These are phyloP conservation scores for Colletotrichum chlorophyti DNA, from an alignment of 2,329 filamentous ascomycete species.

Conservation along the genomic window DNA sequence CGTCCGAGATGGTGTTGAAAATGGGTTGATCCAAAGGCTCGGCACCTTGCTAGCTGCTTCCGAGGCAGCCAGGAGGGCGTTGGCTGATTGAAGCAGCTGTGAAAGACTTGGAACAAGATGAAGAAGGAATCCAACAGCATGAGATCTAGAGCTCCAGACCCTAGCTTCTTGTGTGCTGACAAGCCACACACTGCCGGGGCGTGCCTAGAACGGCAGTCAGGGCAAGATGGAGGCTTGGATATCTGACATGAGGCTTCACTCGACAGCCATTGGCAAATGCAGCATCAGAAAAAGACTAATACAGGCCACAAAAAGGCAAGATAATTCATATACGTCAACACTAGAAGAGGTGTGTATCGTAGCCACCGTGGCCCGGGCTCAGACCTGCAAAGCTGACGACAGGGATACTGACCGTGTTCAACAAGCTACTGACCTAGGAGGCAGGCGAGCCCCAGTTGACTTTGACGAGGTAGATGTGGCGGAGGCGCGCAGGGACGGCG, in stretches of 20 bases:
- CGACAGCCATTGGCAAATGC: constrained; percentile 14
- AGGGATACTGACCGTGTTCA: constrained; percentile 7
- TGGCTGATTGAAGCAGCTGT: neutral
- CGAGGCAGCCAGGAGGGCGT: neutral
- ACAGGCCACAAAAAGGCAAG: constrained; percentile 11
- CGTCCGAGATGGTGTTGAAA: constrained; percentile 21
- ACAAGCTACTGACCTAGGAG: constrained; percentile 13
- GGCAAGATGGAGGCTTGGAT: neutral
- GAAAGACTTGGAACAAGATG: neutral
- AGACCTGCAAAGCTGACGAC: constrained; percentile 18
- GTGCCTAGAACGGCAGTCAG: constrained; percentile 18
- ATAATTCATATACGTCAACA: constrained; percentile 1
- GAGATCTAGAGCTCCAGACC: constrained; percentile 15
- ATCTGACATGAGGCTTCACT: constrained; percentile 2
- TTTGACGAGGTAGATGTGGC: neutral
- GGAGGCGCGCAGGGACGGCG: neutral
- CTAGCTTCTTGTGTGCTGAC: constrained; percentile 8
- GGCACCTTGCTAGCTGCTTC: neutral
- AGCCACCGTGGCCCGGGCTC: constrained; percentile 1
- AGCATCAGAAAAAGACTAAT: constrained; percentile 8
- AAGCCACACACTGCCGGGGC: constrained; percentile 9
- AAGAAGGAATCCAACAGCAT: constrained; percentile 13
- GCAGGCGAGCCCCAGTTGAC: neutral
- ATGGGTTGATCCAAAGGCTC: neutral
- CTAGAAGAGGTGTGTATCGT: constrained; percentile 10